Evolutionary conservation across 352 stramenopile genomes (phyloP).

Genomic region (Phytopythium mirpurense): DNA sequence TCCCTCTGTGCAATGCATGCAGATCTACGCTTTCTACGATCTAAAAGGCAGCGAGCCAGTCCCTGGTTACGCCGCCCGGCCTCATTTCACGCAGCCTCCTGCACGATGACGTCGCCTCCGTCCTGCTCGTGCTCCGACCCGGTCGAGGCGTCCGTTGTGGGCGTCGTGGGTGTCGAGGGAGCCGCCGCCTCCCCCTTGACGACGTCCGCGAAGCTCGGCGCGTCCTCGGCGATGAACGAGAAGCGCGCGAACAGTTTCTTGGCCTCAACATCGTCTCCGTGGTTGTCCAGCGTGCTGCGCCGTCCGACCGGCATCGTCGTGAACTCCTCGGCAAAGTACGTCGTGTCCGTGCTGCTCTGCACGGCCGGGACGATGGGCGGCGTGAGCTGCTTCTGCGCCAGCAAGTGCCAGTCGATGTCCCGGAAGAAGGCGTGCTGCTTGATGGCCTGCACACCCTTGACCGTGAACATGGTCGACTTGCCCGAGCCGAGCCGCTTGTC

Average conservation of each 20-base stretch:
- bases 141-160: background rate
- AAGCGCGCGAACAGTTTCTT: conserved; percentile 70
- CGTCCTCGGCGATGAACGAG: conserved; percentile 66
- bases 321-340: conserved; percentile 93
- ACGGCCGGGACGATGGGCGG: conserved; percentile 89
- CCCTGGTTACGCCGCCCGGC: background rate
- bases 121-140: conserved; percentile 2
- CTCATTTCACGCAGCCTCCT: background rate
- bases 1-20: background rate
- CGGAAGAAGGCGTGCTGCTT: conserved; percentile 96
- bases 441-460: conserved; percentile 94
- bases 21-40: background rate
- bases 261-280: conserved; percentile 22
- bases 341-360: conserved; percentile 85
- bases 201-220: conserved; percentile 46
- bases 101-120: background rate
- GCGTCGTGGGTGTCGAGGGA: background rate
- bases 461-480: conserved; percentile 97
- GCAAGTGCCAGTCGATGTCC: conserved; percentile 91
- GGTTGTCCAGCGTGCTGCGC: conserved; percentile 37
- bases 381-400: conserved; percentile 88
- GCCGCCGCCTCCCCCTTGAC: conserved; percentile 8
- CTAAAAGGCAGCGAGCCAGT: background rate
- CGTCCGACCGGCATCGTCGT: conserved; percentile 59
- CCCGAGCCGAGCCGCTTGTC: conserved; percentile 91